A percentile compares a stretch with the other conserved stretches of the same genome.
Conservation (phyloP, 2,329 filamentous ascomycete genomes). For the Pestalotiopsis sp. region DNA sequence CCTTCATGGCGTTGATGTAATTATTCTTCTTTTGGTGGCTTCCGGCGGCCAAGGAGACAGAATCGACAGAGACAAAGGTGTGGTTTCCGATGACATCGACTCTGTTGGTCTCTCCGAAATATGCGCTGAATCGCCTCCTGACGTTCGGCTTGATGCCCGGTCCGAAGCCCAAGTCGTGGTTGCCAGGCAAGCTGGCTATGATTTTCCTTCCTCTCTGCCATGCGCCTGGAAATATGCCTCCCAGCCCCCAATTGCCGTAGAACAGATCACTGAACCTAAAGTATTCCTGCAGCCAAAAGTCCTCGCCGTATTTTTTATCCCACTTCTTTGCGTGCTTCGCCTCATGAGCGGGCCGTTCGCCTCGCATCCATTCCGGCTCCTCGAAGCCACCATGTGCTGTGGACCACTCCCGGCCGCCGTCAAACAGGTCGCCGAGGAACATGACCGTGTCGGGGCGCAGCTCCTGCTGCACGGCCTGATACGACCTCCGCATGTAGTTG, state of each 20-base stretch:
- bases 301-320: constrained; percentile 74
- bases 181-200: constrained; percentile 84
- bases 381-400: constrained; percentile 62
- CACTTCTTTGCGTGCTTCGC: constrained; percentile 60
- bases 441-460: constrained; percentile 85
- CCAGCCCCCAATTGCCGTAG: constrained; percentile 65
- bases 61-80: constrained; percentile 89
- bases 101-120: constrained; percentile 88
- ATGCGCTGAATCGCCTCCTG: constrained; percentile 79
- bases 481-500: constrained; percentile 83
- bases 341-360: constrained; percentile 52
- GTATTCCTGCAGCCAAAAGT: constrained; percentile 87
- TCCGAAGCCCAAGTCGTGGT: constrained; percentile 93
- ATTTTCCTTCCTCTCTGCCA: constrained; percentile 73
- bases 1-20: constrained; percentile 44
- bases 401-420: constrained; percentile 94
- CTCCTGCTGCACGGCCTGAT: constrained; percentile 71
- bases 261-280: constrained; percentile 85
- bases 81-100: constrained; percentile 94
- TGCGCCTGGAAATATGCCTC: constrained; percentile 51
- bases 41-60: constrained; percentile 79
- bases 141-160: constrained; percentile 79
- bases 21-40: constrained; percentile 51
- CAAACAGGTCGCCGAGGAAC: constrained; percentile 93
- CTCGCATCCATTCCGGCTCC: constrained; percentile 59